These are phyloP conservation scores for Singerocomus inundabilis DNA, from an alignment of 1,284 basidiomycete species.

Conservation along the genomic window DNA sequence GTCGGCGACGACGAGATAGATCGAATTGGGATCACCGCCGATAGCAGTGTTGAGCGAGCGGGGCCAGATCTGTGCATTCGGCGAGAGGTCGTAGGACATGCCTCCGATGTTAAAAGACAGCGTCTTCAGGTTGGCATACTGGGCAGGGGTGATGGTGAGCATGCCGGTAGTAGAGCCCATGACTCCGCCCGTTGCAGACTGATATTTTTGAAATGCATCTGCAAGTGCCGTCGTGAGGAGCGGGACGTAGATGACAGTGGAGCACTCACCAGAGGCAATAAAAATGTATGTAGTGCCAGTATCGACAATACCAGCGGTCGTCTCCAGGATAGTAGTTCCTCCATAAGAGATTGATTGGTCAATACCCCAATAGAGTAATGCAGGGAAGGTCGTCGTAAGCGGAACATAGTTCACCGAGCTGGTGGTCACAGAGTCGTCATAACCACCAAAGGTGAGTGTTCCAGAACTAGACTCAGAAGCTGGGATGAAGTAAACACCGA, in stretches of 20 bases:
- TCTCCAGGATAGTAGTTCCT: constrained; percentile 35
- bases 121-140: constrained; percentile 21
- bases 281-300: constrained; percentile 52
- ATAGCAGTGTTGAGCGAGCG: constrained; percentile 43
- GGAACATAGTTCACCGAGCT: constrained; percentile 47
- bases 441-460: constrained; percentile 49
- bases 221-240: too few species aligned
- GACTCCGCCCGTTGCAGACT: constrained; percentile 49
- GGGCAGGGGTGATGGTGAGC: constrained; percentile 37
- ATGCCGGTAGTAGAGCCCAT: constrained; percentile 45
- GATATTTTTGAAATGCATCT: constrained; percentile 54
- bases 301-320: constrained; percentile 31
- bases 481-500: constrained; percentile 54
- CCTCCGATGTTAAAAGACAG: constrained; percentile 32
- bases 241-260: not conserved
- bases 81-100: constrained; percentile 40
- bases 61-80: constrained; percentile 56
- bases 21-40: constrained; percentile 38
- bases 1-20: constrained; percentile 47
- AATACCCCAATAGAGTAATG: constrained; percentile 53
- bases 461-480: constrained; percentile 35
- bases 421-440: constrained; percentile 42
- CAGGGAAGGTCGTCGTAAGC: constrained; percentile 50
- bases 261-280: constrained; percentile 36
- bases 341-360: constrained; percentile 50